Evolutionary conservation across 306 rosid species (phyloP).

Genomic region (Cotoneaster glaucophyllus): DNA sequence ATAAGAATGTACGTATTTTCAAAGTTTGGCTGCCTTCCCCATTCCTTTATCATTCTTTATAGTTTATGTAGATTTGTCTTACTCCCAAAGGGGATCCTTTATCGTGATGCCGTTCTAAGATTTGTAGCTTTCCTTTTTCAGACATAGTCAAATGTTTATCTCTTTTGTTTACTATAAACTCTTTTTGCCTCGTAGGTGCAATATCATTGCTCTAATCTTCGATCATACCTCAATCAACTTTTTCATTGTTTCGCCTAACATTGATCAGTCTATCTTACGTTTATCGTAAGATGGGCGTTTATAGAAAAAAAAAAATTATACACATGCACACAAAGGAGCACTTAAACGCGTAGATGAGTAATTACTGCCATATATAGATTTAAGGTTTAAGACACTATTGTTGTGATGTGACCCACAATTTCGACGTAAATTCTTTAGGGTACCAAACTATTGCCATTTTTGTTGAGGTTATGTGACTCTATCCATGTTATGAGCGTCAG

Average conservation of each 20-base stretch:
- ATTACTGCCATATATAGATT: too few species aligned
- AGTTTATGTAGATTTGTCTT: not conserved
- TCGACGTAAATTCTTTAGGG: too few species aligned
- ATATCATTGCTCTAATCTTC: slow-evolving; percentile 9
- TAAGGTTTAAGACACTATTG: too few species aligned
- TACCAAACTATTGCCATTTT: not conserved
- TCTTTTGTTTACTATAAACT: not conserved
- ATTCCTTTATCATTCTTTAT: not conserved
- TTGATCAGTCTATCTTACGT: not conserved
- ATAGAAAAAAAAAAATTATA: not conserved
- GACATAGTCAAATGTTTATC: not conserved
- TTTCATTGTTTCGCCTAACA: not conserved
- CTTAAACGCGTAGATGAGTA: not conserved
- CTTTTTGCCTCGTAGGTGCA: not conserved
- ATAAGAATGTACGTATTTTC: not conserved
- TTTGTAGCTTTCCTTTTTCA: not conserved
- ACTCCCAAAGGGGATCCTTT: not conserved
- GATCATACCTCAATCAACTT: not conserved
- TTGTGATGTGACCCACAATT: too few species aligned
- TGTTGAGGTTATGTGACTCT: not conserved
- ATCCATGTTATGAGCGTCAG: too few species aligned
- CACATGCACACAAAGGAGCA: not conserved
- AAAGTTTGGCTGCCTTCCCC: not conserved
- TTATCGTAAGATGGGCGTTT: not conserved
- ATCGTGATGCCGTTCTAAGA: not conserved